Conservation (phyloP, 2,329 filamentous ascomycete genomes). For the Diaporthe amygdali region DNA sequence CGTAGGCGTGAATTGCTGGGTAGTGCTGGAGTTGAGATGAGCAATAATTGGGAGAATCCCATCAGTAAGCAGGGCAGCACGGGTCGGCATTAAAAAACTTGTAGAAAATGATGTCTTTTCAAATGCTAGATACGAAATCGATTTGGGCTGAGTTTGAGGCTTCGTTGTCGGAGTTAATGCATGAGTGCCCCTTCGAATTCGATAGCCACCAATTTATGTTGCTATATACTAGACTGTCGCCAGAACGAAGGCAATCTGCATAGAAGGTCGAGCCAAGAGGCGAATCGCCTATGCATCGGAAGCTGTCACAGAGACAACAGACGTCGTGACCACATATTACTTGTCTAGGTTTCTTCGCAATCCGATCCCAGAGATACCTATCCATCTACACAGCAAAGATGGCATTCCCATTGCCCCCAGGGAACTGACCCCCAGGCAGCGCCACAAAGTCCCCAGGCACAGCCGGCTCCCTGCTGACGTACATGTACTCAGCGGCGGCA, state of each 20-base stretch:
- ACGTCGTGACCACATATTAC: neutral
- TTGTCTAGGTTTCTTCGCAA: neutral
- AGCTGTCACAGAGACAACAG: too few relatives aligned
- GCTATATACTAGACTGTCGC: too few relatives aligned
- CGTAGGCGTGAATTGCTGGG: neutral
- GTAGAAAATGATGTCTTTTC: too few relatives aligned
- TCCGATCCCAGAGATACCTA: neutral
- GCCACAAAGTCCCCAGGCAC: conserved; percentile 21
- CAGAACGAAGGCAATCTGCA: too few relatives aligned
- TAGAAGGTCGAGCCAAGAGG: too few relatives aligned
- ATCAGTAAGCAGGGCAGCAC: neutral
- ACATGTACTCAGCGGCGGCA: conserved; percentile 23
- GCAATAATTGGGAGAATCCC: neutral
- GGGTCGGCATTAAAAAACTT: too few relatives aligned
- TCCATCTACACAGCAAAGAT: conserved; percentile 1
- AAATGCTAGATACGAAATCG: too few relatives aligned
- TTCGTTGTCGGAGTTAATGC: too few relatives aligned
- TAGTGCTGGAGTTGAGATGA: neutral
- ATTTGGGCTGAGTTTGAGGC: too few relatives aligned
- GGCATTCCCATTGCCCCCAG: conserved; percentile 21
- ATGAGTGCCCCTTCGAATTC: too few relatives aligned
- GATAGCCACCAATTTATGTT: too few relatives aligned
- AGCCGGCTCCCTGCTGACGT: conserved; percentile 11
- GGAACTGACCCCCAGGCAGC: conserved; percentile 12
- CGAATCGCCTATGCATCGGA: too few relatives aligned